phyloP scores from a whole-genome alignment of 148 eudicot species.

The Chenopodium suecicum region DNA sequence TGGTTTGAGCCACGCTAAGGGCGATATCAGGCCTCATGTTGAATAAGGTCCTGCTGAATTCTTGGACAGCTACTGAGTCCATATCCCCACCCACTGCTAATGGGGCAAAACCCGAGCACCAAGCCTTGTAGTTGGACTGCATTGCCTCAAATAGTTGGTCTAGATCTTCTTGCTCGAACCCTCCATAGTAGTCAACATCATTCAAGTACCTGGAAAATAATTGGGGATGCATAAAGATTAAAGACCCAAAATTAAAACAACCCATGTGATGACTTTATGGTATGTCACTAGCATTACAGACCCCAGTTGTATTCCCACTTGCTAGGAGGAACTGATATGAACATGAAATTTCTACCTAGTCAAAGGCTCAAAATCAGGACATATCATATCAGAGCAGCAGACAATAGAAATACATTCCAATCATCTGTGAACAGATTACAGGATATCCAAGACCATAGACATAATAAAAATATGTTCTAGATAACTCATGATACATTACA shows the following conservation, averaged over 20 bases:
- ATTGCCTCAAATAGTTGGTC: conserved; percentile 76
- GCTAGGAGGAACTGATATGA: background rate
- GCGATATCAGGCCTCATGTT: conserved; percentile 96
- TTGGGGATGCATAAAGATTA: background rate
- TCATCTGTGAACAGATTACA: too few species aligned
- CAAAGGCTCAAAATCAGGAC: background rate
- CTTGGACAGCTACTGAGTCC: conserved; percentile 90
- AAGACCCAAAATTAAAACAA: background rate
- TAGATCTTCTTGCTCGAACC: conserved; percentile 77
- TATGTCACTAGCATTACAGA: too few species aligned
- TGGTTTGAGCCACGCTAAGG: conserved; percentile 57
- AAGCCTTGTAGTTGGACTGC: conserved; percentile 76
- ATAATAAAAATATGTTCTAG: too few species aligned
- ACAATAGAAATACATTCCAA: too few species aligned
- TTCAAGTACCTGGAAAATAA: conserved; percentile 60
- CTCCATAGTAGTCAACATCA: conserved; percentile 80
- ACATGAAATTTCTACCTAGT: background rate
- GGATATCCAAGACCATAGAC: too few species aligned
- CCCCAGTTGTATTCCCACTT: too few species aligned
- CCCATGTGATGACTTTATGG: background rate
- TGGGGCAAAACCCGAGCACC: conserved; percentile 86
- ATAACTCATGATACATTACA: too few species aligned
- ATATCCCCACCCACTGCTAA: conserved; percentile 83
- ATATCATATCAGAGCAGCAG: background rate
- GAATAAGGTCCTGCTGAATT: conserved; percentile 84